Evolutionary conservation across 768 basidiomycete genomes (phyloP).

Genomic region (Atractiella rhizophila): DNA sequence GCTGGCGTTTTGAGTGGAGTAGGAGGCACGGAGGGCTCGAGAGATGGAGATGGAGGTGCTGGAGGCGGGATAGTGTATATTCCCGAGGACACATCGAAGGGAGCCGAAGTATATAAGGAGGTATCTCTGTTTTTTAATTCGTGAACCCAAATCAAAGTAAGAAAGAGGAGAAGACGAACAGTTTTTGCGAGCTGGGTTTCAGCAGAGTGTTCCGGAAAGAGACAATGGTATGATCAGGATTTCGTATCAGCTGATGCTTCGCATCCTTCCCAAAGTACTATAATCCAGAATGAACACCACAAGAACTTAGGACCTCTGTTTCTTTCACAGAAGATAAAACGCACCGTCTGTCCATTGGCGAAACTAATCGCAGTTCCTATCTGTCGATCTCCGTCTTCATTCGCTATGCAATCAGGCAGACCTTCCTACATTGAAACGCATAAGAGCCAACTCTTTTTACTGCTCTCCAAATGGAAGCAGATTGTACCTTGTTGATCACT

Average conservation of each 20-base stretch:
- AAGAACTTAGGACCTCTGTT: neutral
- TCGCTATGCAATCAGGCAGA: constrained; percentile 78
- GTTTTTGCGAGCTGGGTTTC: no score
- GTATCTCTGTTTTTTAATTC: no score
- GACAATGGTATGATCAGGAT: constrained; percentile 75
- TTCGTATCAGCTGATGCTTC: constrained; percentile 80
- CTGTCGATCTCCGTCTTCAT: constrained; percentile 94
- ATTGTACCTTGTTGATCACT: constrained; percentile 60
- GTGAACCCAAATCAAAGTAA: no score
- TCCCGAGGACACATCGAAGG: no score
- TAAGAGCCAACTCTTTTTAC: neutral
- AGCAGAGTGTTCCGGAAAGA: constrained; percentile 91
- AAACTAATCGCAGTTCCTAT: constrained; percentile 85
- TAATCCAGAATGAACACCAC: neutral
- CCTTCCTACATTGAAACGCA: constrained; percentile 38
- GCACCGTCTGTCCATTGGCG: constrained; percentile 65
- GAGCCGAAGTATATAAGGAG: no score
- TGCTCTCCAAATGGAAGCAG: neutral
- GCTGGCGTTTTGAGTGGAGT: no score
- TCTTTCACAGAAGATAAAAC: constrained; percentile 21
- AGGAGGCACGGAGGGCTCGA: no score
- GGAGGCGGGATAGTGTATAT: no score
- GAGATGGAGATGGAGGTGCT: no score
- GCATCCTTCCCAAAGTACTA: constrained; percentile 94
- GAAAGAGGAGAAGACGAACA: no score